Evolutionary conservation across 1,284 basidiomycete species (phyloP).

Genomic region (Athelia sp.): DNA sequence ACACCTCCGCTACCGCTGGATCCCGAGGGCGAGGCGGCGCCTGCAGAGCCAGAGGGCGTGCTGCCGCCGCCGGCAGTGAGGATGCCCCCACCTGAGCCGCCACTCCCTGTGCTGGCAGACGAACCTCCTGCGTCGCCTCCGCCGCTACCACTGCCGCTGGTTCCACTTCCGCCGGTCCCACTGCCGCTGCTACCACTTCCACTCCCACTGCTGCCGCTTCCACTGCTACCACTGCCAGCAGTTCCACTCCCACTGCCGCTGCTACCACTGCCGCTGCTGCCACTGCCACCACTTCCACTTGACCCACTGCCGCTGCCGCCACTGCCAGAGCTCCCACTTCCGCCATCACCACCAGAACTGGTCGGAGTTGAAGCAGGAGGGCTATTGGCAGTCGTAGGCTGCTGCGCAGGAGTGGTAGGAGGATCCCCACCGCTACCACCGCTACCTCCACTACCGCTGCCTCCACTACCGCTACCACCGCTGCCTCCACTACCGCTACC

Average conservation of each 20-base stretch:
- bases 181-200: not conserved
- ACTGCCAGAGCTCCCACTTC: not conserved
- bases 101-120: not conserved
- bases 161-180: not conserved
- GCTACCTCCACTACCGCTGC: too few relatives aligned
- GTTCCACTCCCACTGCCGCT: conserved; percentile 7
- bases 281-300: conserved; percentile 8
- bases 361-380: too few relatives aligned
- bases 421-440: too few relatives aligned
- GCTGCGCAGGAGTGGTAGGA: too few relatives aligned
- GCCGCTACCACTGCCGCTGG: too few relatives aligned
- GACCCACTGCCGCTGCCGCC: too few relatives aligned
- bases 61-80: not conserved
- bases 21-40: not conserved
- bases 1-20: not conserved
- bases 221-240: not conserved
- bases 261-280: conserved; percentile 10
- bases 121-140: not conserved
- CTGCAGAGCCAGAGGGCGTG: not conserved
- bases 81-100: not conserved
- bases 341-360: not conserved
- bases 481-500: too few relatives aligned
- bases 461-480: too few relatives aligned
- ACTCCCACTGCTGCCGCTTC: not conserved
- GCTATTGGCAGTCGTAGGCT: not conserved